Evolutionary conservation across 2,329 filamentous ascomycete species (phyloP), one percentile per base, ranked within the genome.

Genomic region (Monosporascus sp.): DNA sequence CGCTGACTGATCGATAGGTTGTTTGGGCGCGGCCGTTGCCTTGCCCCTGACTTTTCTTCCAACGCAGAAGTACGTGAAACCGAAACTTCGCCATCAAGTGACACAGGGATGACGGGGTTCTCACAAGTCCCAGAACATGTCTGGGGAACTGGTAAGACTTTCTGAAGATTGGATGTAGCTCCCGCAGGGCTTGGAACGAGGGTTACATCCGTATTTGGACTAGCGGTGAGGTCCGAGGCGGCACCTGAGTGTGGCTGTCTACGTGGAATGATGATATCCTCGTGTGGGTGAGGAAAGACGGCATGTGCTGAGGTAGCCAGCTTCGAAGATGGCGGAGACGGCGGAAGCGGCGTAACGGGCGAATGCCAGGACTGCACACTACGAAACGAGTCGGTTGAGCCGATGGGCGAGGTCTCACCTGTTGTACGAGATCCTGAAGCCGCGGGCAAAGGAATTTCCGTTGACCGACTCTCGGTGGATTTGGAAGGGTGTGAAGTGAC

Each of bases 21-120:
- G 52, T 68, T 70, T 15, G 78, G 76, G 7, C 81, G 83, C 2
- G 80, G 77, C 24, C 83, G 80, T 47, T 82, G 74, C 47, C 79
- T 77, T 47, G 78, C 58, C 65, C 77, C 55, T 57, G 71, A 57
- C 67, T 69, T 65, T 69, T 72, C 57, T 63, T 60, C 60, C 59
- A 68, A 49, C 54, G 69, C 53, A 56, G 69, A 61, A 25, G 68
- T 57, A 18, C 48, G 55, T 45, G 61, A 54, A 22, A 24, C 18
- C 4, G 39, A 43, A 18, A 24, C 47, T 14, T 49, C 22, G n/a
- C 31, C 46, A 31, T 52, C 53, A 18, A 55, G 44, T 3, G 56
- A 36, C 11, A 37, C 36, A 24, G 51, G 38, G 39, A 38, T 56
- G 3, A 48, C 35, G 49, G 50, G 50, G 7, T 53, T 47, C n/a